phyloP scores from a whole-genome alignment of 208 protist genomes.

The Tritrichomonas musculus region DNA sequence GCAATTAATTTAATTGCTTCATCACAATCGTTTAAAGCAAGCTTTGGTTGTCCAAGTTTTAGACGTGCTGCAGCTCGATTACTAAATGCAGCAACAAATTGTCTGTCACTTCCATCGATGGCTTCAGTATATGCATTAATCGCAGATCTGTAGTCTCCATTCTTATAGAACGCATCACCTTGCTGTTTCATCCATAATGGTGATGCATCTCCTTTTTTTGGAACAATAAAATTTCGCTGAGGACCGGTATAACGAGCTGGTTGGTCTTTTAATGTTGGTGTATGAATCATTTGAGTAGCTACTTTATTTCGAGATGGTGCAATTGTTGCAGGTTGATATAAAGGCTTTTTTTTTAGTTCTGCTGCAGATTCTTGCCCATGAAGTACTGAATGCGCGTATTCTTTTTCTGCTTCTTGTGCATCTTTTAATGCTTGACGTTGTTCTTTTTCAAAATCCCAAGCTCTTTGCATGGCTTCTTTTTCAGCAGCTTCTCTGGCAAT shows the following conservation, averaged over 20 bases:
- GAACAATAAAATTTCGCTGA: background rate
- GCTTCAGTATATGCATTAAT: constrained; percentile 29
- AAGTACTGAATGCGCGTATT: background rate
- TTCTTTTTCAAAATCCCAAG: constrained; percentile 27
- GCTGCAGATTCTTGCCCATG: background rate
- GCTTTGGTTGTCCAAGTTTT: background rate
- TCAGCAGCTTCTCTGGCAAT: background rate
- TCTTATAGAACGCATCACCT: background rate
- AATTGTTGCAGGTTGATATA: background rate
- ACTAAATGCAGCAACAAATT: background rate
- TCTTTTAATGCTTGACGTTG: background rate
- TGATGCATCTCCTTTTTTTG: constrained; percentile 1
- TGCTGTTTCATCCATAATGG: constrained; percentile 1
- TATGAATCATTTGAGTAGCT: background rate
- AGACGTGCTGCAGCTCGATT: background rate
- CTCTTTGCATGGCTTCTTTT: background rate
- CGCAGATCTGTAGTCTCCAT: background rate
- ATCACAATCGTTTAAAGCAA: background rate
- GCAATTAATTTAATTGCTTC: background rate
- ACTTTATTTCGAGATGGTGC: background rate
- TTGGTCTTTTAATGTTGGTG: background rate
- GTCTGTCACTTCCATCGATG: background rate
- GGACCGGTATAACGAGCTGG: background rate
- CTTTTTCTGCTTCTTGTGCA: background rate
- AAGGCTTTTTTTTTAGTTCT: background rate